phyloP scores from a whole-genome alignment of 2,329 filamentous ascomycete species.

The Botrytis fragariae region DNA sequence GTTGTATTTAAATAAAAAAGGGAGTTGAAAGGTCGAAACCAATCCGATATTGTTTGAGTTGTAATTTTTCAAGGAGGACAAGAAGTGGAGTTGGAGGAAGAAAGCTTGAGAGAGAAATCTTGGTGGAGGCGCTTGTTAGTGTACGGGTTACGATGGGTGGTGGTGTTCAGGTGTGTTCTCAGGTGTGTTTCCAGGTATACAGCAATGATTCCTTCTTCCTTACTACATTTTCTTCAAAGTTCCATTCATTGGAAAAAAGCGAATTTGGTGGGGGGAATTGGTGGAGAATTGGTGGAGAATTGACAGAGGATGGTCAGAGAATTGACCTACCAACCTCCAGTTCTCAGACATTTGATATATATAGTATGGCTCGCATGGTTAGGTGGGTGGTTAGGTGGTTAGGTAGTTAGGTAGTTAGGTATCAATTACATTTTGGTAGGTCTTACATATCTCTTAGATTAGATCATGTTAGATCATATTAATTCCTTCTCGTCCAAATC shows the following conservation, averaged over 20 bases:
- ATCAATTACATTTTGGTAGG: background rate
- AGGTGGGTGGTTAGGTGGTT: background rate
- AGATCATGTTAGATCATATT: background rate
- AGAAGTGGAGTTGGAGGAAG: constrained; percentile 2
- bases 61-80: constrained; percentile 3
- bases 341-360: background rate
- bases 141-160: background rate
- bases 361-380: background rate
- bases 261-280: background rate
- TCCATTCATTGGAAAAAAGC: background rate
- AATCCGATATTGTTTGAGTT: constrained; percentile 9
- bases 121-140: constrained; percentile 1
- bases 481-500: background rate
- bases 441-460: background rate
- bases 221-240: background rate
- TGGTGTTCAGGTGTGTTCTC: background rate
- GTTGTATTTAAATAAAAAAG: background rate
- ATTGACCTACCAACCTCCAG: background rate
- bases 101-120: constrained; percentile 3
- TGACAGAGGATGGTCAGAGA: no score
- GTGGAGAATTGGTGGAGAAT: background rate
- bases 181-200: background rate
- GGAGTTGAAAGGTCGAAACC: constrained; percentile 19
- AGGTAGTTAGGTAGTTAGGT: background rate
- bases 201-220: background rate